Conservation (phyloP, 2,329 filamentous ascomycete genomes). For the Tolypocladium amazonense region DNA sequence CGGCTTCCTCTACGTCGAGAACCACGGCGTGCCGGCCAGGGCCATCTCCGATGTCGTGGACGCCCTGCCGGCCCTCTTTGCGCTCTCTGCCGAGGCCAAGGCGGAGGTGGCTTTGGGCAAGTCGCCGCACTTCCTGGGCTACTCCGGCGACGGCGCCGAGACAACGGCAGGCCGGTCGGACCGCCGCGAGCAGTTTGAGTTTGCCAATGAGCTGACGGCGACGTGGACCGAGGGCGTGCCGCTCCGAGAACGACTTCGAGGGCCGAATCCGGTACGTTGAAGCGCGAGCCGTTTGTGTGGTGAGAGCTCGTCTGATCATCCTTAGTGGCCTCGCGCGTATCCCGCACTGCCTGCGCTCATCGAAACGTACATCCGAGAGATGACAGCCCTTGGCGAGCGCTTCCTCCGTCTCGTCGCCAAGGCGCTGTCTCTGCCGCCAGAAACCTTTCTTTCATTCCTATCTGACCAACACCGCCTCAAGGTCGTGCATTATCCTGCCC, state of each 20-base stretch:
- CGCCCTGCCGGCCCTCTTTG: constrained; percentile 13
- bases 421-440: constrained; percentile 36
- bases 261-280: constrained; percentile 33
- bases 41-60: constrained; percentile 26
- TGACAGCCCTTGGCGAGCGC: constrained; percentile 37
- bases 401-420: constrained; percentile 47
- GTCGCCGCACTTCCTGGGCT: constrained; percentile 51
- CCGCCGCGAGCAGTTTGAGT: constrained; percentile 48
- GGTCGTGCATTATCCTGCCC: not conserved
- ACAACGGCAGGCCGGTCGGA: constrained; percentile 42
- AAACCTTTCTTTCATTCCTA: constrained; percentile 34
- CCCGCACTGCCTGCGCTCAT: not conserved
- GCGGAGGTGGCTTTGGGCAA: constrained; percentile 31
- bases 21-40: constrained; percentile 31
- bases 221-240: constrained; percentile 21
- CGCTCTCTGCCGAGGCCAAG: constrained; percentile 18
- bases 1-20: constrained; percentile 42
- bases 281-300: too few relatives aligned
- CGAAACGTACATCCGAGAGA: constrained; percentile 37
- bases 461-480: not conserved
- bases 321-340: not conserved
- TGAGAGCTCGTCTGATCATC: not conserved
- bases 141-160: constrained; percentile 43
- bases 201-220: constrained; percentile 41
- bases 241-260: constrained; percentile 31